Base-by-base conservation (phyloP, 1,139 yeast species). In the Geotrichum carabidarum region DNA sequence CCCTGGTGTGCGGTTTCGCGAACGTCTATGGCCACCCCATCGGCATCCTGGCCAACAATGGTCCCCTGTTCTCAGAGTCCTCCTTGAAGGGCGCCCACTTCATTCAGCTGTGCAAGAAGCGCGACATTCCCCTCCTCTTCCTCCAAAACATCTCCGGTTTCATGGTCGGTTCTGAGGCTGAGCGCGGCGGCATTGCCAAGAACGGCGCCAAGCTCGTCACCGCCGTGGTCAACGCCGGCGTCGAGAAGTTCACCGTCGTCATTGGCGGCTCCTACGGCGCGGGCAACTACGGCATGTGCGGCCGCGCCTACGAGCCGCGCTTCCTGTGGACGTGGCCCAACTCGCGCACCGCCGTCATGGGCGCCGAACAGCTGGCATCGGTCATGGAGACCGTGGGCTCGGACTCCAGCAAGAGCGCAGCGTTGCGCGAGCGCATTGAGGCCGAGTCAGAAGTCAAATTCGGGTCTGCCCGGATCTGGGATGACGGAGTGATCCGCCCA, bases 231-330 rank as follows among this genome's bases (percentile, higher is more conserved):
- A 70, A 70, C 7, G 61, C 71, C 18, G 66, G 65, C 7, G 71
- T 68, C 17, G 71, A 68, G 51, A 65, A 68, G 56, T 68, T 63
- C 55, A 68, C 71, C 2, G 69, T 69, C 27, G 59, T 69, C 38
- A 68, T 69, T 50, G 72, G 72, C 11, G 71, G 70, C 35, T 65
- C 70, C 8, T 69, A 69, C 55, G 72, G 72, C 8, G 72, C 72
- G 1, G 72, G 72, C 7, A 69, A 69, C 59, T 69, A 69, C 58
- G 72, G 72, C 17, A 69, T 69, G 72, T 69, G 72, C 44, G 72
- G 72, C 27, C 57, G 72, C 31, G 71, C 71, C 27, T 69, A 69
- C 55, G 67, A 66, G 53, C 72, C 72, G 3, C 62, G 68, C 36
- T 69, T 69, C 61, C 60, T 69, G 50, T 67, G 69, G 67, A 54